These are phyloP conservation scores for Boletus sp. DNA, from an alignment of 768 basidiomycete species.

Conservation along the genomic window DNA sequence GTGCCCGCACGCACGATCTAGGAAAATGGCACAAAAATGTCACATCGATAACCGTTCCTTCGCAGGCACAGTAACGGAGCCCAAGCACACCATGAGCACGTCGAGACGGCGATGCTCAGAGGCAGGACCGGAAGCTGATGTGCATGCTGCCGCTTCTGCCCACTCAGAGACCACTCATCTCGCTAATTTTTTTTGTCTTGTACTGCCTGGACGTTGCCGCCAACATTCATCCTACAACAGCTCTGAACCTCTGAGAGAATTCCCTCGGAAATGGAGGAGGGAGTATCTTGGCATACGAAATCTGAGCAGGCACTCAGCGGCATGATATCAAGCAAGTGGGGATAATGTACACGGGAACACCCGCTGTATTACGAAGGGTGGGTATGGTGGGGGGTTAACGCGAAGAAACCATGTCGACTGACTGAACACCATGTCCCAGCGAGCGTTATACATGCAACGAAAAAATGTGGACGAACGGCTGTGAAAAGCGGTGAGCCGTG, in stretches of 20 bases:
- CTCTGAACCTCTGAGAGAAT: background rate
- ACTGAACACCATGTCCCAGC: background rate
- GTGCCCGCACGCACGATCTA: constrained; percentile 14
- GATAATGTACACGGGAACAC: constrained; percentile 5
- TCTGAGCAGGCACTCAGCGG: background rate
- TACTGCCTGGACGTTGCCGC: constrained; percentile 13
- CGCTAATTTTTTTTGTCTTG: constrained; percentile 16
- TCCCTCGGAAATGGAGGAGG: constrained; percentile 24
- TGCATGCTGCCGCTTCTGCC: constrained; percentile 26
- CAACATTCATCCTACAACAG: background rate
- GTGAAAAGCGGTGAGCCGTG: constrained; percentile 3
- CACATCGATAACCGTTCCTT: constrained; percentile 14
- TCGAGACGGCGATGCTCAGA: constrained; percentile 21
- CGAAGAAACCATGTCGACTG: constrained; percentile 4
- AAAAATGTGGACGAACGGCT: constrained; percentile 12
- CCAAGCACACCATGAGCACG: constrained; percentile 6
- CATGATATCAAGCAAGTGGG: constrained; percentile 2
- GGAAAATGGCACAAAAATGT: constrained; percentile 12
- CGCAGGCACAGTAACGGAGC: constrained; percentile 11
- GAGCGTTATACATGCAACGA: constrained; percentile 2
- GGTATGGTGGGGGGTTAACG: constrained; percentile 4
- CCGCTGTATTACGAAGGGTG: constrained; percentile 1
- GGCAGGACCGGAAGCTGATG: constrained; percentile 26
- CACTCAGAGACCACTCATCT: constrained; percentile 29
- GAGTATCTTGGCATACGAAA: background rate